Evolutionary conservation across 1,284 basidiomycete genomes (phyloP), one percentile per base, ranked within the genome.

Genomic region (Cryptococcus deneoformans): DNA sequence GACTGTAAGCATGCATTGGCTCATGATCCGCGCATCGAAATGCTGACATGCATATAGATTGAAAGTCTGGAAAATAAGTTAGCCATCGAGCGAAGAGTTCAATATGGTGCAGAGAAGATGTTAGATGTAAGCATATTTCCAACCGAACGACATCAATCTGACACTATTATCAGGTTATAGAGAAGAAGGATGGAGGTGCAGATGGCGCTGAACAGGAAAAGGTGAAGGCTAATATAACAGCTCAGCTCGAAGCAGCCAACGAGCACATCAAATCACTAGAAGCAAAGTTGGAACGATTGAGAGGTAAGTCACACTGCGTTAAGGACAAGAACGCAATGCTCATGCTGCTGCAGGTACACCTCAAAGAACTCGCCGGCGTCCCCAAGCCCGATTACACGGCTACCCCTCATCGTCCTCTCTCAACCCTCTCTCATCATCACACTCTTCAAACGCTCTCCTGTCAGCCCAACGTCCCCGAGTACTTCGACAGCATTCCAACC

Each of bases 91-190:
- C 65, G 66, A 47, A 74, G 81, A 59, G 80, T 82, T 50, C 79
- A 79, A 56, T 81, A 81, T 67, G 82, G 82, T 6, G 82, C 82
- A 0, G 80, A 80, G 64, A 81, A 80, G 64, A 79, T 83, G 70
- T 75, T 83, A 11, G 77, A 79, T 65, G 79, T 81, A 47, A 75
- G 78, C 14, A n/a, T 61, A 2, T 37, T 6, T 16, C n/a, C 34
- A 20, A 4, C 44, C 24, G 20, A 36, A 42, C 20, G 20, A 5
- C 38, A 24, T 29, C 11, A 9, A 44, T 20, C 50, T 20, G 43
- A 7, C 8, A 37, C 20, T 24, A 38, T 14, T 48, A 29, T 40
- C 46, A 72, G 72, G 73, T 74, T 37, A 75, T 75, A 7, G 72
- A 75, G 60, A 61, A 70, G 57, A 63, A 71, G 38, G 54, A 51